A percentile compares a stretch with the other conserved stretches of the same genome.
Evolutionary conservation across 176 grass and related monocot species (phyloP).

Genomic region (Sorghum bicolor): Sorghum_bicolor_NCBIv3 NC_012872.2:67092001-67092500

Average conservation of each 20-base stretch:
- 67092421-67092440: no score
- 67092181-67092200: background rate
- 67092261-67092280: background rate
- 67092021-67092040: background rate
- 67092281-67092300: background rate
- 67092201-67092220: background rate
- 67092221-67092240: background rate
- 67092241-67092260: background rate
- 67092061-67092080: background rate
- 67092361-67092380: background rate
- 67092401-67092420: no score
- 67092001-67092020: constrained; percentile 12
- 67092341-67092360: background rate
- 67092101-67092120: constrained; percentile 15
- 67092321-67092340: background rate
- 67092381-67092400: background rate
- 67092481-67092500: no score
- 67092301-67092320: background rate
- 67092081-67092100: background rate
- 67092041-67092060: background rate
- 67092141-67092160: background rate
- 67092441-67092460: no score
- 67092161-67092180: background rate
- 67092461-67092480: no score
- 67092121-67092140: constrained; percentile 1